Evolutionary conservation across 805 yeast genomes (phyloP).

Genomic region (Metschnikowia shivogae): DNA sequence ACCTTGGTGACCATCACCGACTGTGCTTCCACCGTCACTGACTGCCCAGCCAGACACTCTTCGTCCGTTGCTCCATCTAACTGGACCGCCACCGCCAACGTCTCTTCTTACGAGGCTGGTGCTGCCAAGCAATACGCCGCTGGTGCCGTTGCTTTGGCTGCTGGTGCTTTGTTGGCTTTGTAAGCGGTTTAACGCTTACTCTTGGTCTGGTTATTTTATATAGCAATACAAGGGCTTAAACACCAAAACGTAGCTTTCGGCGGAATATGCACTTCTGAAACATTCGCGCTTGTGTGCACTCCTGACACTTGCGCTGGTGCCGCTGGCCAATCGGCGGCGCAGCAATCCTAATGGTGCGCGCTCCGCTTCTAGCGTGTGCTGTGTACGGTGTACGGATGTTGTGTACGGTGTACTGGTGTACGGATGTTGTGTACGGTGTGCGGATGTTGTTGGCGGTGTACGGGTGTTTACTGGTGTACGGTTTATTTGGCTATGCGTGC

Average conservation of each 20-base stretch:
- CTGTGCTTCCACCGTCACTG: constrained; percentile 43
- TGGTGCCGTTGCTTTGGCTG: constrained; percentile 46
- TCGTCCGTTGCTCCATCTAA: constrained; percentile 15
- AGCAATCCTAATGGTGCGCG: too few relatives aligned
- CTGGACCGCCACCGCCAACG: constrained; percentile 26
- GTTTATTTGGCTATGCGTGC: too few relatives aligned
- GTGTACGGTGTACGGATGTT: too few relatives aligned
- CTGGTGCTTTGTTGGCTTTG: constrained; percentile 44
- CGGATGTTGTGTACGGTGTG: too few relatives aligned
- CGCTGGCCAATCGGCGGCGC: too few relatives aligned
- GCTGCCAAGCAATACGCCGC: constrained; percentile 35
- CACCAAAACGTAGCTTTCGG: too few relatives aligned
- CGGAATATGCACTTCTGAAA: background rate
- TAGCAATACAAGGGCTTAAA: constrained; percentile 2
- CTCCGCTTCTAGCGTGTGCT: too few relatives aligned
- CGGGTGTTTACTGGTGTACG: too few relatives aligned
- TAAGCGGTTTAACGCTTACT: constrained; percentile 12
- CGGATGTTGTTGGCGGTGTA: too few relatives aligned
- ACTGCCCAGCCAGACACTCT: constrained; percentile 40
- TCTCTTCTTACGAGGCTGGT: constrained; percentile 31
- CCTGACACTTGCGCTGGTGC: too few relatives aligned
- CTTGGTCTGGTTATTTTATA: constrained; percentile 1
- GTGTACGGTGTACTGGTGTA: too few relatives aligned
- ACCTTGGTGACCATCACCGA: constrained; percentile 46
- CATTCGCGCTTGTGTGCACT: background rate